Evolutionary conservation across 805 yeast genomes (phyloP).

Genomic region (Spathaspora arborariae): DNA sequence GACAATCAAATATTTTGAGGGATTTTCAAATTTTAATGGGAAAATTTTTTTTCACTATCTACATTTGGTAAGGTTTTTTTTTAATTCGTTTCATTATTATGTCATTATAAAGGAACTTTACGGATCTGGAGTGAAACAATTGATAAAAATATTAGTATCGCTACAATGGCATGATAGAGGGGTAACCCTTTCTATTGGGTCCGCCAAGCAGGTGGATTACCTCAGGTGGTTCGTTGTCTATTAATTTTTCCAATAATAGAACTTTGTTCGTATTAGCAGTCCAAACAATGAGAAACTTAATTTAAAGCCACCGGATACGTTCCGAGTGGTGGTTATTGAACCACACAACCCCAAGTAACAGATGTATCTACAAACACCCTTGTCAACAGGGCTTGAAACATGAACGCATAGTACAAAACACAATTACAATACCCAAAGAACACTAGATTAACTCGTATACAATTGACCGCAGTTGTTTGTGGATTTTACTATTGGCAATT

Average conservation of each 20-base stretch:
- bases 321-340: background rate
- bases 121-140: background rate
- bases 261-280: background rate
- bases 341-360: background rate
- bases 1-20: conserved; percentile 1
- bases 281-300: background rate
- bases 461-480: background rate
- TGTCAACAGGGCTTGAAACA: background rate
- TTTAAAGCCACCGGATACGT: background rate
- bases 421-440: background rate
- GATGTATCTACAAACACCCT: too few relatives aligned
- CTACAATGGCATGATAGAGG: background rate
- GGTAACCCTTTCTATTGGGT: background rate
- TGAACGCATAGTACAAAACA: background rate
- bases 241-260: background rate
- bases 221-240: background rate
- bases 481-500: too few relatives aligned
- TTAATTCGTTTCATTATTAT: background rate
- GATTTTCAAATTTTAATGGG: background rate
- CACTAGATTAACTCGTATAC: background rate
- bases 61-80: background rate
- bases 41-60: background rate
- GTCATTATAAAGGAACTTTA: background rate
- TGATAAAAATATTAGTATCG: background rate
- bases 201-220: background rate